A percentile compares a stretch with the other conserved stretches of the same genome.
Evolutionary conservation across 2,329 filamentous ascomycete genomes (phyloP).

Genomic region (Sarocladiaceae sp.): DNA sequence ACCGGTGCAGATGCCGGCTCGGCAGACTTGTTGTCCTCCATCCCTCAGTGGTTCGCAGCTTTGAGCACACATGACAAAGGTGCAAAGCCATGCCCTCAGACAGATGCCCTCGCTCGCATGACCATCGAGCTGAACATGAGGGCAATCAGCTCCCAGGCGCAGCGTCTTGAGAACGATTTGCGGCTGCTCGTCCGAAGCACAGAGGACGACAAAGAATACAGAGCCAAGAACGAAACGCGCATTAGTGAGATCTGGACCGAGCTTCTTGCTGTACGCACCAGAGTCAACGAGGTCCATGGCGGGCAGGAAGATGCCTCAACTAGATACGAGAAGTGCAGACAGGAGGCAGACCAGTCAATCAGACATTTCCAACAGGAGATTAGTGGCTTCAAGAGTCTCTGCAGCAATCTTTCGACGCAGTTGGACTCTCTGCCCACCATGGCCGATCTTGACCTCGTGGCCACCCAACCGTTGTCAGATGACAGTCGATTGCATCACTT

Average conservation of each 20-base stretch:
- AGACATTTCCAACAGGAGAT: slow-evolving; percentile 19
- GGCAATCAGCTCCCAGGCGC: slow-evolving; percentile 21
- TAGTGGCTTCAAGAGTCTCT: slow-evolving; percentile 16
- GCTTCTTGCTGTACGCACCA: slow-evolving; percentile 24
- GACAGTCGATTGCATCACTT: neutral
- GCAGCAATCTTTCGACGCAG: slow-evolving; percentile 19
- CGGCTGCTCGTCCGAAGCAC: slow-evolving; percentile 20
- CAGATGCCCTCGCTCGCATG: slow-evolving; percentile 31
- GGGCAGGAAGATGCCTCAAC: slow-evolving; percentile 12
- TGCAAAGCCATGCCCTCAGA: slow-evolving; percentile 19
- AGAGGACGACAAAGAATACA: slow-evolving; percentile 23
- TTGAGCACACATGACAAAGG: neutral
- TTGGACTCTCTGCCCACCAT: slow-evolving; percentile 18
- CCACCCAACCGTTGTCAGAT: slow-evolving; percentile 2
- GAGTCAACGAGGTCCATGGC: slow-evolving; percentile 16
- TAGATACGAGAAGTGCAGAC: slow-evolving; percentile 16
- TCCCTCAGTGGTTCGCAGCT: too few species aligned
- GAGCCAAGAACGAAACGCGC: slow-evolving; percentile 23
- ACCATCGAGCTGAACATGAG: slow-evolving; percentile 32
- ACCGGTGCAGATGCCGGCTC: slow-evolving; percentile 4
- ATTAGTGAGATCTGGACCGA: slow-evolving; percentile 25
- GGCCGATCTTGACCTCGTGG: slow-evolving; percentile 15
- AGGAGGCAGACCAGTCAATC: slow-evolving; percentile 16
- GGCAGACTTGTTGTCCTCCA: too few species aligned
- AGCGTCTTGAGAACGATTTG: slow-evolving; percentile 26